Base-by-base conservation (phyloP, 345 rosid species). In the Pistacia atlantica region DNA sequence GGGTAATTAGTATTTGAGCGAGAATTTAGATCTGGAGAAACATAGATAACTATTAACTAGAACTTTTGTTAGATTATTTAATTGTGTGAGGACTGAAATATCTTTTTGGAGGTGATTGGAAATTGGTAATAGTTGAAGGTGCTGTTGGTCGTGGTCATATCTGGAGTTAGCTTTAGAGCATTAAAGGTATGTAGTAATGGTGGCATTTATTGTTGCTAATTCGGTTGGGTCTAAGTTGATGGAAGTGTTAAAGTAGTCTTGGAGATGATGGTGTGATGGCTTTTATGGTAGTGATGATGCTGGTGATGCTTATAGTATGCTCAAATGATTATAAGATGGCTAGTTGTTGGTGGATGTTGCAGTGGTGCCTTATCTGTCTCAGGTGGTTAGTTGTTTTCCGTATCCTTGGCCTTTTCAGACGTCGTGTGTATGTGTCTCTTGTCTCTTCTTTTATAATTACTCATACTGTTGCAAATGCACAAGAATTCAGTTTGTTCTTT, bases 361-460 rank as follows among this genome's bases (percentile, higher is more conserved):
- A 33, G 67, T 42, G 14, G 58, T 14, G 11, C 37, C 1, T 63
- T 31, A 13, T 51, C 31, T n/a, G 48, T 74, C 57, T 54, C 54
- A 20, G 70, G 70, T 52, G 54, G 16, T 37, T 52, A 17, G 28
- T 60, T 64, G 59, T 73, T 63, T 62, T 73, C 69, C 11, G n/a
- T 49, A 59, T 12, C 48, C 3, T 9, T 62, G 59, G 68, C 75
- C 42, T 61, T 16, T 31, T 69, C 52, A 64, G 55, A 51, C 16
- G 12, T 20, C 2, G 54, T 42, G 37, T 20, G 13, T 62, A 8
- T 25, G 25, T 25, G 25, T 25, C 25, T 28, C 61, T 14, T 7
- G 25, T 51, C 37, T 62, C 46, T 18, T 55, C 14, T 20, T 65
- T 38, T 4, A 13, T 20, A 65, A 37, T 20, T 75, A 33, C 37